phyloP scores from a whole-genome alignment of 2,329 filamentous ascomycete genomes.

The Paecilomyces niveus region DNA sequence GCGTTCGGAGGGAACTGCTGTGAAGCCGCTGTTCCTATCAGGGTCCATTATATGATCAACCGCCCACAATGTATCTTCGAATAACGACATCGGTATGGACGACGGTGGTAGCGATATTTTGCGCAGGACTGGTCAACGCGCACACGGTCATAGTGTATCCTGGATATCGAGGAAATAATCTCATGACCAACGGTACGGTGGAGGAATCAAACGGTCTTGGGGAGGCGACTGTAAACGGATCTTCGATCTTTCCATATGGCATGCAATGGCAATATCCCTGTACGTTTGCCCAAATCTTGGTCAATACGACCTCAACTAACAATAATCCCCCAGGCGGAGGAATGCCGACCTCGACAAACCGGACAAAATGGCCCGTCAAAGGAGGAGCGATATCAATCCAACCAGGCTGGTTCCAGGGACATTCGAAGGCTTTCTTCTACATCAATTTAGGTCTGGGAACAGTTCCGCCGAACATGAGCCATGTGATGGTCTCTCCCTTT shows the following conservation, averaged over 20 bases:
- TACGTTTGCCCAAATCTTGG: conserved; percentile 43
- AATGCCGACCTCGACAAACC: conserved; percentile 66
- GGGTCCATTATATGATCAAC: neutral
- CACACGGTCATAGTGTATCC: conserved; percentile 83
- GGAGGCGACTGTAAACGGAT: conserved; percentile 39
- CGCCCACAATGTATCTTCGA: conserved; percentile 18
- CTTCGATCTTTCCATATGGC: conserved; percentile 64
- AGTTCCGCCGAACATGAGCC: conserved; percentile 79
- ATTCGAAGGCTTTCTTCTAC: conserved; percentile 74
- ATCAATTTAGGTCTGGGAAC: conserved; percentile 84
- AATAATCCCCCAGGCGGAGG: conserved; percentile 64
- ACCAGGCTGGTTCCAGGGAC: conserved; percentile 93
- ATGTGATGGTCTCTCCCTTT: conserved; percentile 72
- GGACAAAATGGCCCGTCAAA: conserved; percentile 82
- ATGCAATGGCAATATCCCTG: conserved; percentile 97
- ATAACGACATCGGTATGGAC: conserved; percentile 21
- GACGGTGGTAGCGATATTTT: conserved; percentile 24
- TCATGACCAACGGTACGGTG: conserved; percentile 63
- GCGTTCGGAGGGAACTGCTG: neutral
- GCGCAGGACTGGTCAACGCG: conserved; percentile 34
- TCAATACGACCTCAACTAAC: neutral
- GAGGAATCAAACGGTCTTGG: conserved; percentile 40
- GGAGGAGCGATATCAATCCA: conserved; percentile 87
- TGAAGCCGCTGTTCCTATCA: neutral
- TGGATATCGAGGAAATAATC: conserved; percentile 79